These are phyloP conservation scores for Cadophora sp. DNA, from an alignment of 2,329 filamentous ascomycete genomes.

Conservation along the genomic window DNA sequence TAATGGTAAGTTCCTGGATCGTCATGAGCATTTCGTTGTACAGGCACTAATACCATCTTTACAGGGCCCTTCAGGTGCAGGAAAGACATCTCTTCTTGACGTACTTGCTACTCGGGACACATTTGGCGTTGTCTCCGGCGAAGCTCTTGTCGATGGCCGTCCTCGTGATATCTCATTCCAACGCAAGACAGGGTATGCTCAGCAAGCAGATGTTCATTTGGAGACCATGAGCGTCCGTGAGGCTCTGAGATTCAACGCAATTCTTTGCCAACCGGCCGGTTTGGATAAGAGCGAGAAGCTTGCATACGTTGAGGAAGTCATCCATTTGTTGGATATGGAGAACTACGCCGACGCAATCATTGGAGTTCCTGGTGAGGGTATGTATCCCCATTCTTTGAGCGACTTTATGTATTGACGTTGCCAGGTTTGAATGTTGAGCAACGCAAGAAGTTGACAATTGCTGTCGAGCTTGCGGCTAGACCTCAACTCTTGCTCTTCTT, in stretches of 20 bases:
- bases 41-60: slow-evolving; percentile 63
- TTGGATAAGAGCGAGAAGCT: slow-evolving; percentile 77
- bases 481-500: slow-evolving; percentile 87
- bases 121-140: slow-evolving; percentile 85
- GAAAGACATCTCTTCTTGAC: slow-evolving; percentile 84
- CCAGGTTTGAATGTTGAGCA: slow-evolving; percentile 68
- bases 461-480: slow-evolving; percentile 90
- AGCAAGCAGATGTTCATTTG: slow-evolving; percentile 89
- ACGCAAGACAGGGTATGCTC: slow-evolving; percentile 88
- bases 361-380: slow-evolving; percentile 78
- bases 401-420: not conserved
- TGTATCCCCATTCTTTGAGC: not conserved
- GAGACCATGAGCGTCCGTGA: slow-evolving; percentile 85
- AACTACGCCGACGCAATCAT: slow-evolving; percentile 90
- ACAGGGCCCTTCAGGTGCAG: slow-evolving; percentile 70
- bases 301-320: slow-evolving; percentile 89
- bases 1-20: slow-evolving; percentile 76
- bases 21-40: not conserved
- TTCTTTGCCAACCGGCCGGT: slow-evolving; percentile 80
- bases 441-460: slow-evolving; percentile 82
- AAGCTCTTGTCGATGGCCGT: slow-evolving; percentile 60
- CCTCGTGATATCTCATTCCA: slow-evolving; percentile 70
- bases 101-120: slow-evolving; percentile 79
- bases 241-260: slow-evolving; percentile 81
- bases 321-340: slow-evolving; percentile 87